Conservation (phyloP, 129 eudicot species). For the sunflower (Helianthus annuus) region HanXRQr2.0-SUNRISE NC_035449.2:25309069-25309568, state of each 20-base stretch:
- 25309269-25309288: slow-evolving; percentile 88
- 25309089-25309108: too few relatives aligned
- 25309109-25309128: too few relatives aligned
- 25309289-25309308: slow-evolving; percentile 84
- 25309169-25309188: not conserved
- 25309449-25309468: slow-evolving; percentile 85
- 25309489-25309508: slow-evolving; percentile 83
- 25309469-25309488: slow-evolving; percentile 87
- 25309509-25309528: slow-evolving; percentile 89
- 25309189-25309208: slow-evolving; percentile 50
- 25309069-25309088: too few relatives aligned
- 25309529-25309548: slow-evolving; percentile 64
- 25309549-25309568: slow-evolving; percentile 85
- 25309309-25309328: slow-evolving; percentile 87
- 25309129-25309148: too few relatives aligned
- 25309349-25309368: slow-evolving; percentile 53
- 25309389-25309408: not conserved
- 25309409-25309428: slow-evolving; percentile 12
- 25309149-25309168: too few relatives aligned
- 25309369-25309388: slow-evolving; percentile 3
- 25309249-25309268: slow-evolving; percentile 93
- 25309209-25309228: slow-evolving; percentile 83
- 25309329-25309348: slow-evolving; percentile 93
- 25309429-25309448: slow-evolving; percentile 80
- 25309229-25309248: slow-evolving; percentile 96